Percentiles rank a stretch among this genome's conserved stretches.
These are phyloP conservation scores for Letharia lupina DNA, from an alignment of 495 filamentous ascomycete genomes.

Conservation along the genomic window DNA sequence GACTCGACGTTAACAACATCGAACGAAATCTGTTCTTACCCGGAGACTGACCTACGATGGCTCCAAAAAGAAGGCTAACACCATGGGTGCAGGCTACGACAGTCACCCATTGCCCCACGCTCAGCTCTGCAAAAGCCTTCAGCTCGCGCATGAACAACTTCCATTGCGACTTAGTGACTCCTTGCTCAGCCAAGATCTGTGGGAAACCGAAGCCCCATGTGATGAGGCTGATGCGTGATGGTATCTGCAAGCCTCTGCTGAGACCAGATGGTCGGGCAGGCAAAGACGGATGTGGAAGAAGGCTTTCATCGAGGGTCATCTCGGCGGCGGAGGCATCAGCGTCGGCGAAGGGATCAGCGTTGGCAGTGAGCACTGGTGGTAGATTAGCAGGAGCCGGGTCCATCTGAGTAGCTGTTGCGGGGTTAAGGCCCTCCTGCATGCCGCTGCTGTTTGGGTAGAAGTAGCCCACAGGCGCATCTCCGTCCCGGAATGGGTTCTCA, in stretches of 20 bases:
- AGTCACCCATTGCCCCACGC: neutral
- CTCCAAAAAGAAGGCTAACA: neutral
- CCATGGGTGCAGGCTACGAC: neutral
- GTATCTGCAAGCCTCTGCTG: constrained; percentile 15
- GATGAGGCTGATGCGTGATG: constrained; percentile 8
- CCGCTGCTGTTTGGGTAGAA: neutral
- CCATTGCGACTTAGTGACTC: constrained; percentile 6
- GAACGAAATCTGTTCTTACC: neutral
- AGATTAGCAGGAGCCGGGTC: too few relatives aligned
- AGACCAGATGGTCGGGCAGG: neutral
- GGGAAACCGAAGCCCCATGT: constrained; percentile 16
- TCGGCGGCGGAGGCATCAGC: neutral
- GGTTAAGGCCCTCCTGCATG: neutral
- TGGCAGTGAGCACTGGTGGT: too few relatives aligned
- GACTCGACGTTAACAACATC: neutral
- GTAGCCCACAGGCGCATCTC: neutral
- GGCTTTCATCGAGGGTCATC: neutral
- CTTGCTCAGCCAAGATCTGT: neutral
- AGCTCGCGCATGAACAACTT: constrained; percentile 8
- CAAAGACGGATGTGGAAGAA: neutral
- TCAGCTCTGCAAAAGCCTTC: neutral
- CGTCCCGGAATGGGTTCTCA: neutral
- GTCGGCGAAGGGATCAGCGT: neutral
- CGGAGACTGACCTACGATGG: neutral
- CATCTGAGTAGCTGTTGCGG: neutral